Percentiles rank a stretch among this genome's conserved stretches.
These are phyloP conservation scores for Marsdenia floribunda DNA, from an alignment of 257 asterid species.

Conservation along the genomic window DNA sequence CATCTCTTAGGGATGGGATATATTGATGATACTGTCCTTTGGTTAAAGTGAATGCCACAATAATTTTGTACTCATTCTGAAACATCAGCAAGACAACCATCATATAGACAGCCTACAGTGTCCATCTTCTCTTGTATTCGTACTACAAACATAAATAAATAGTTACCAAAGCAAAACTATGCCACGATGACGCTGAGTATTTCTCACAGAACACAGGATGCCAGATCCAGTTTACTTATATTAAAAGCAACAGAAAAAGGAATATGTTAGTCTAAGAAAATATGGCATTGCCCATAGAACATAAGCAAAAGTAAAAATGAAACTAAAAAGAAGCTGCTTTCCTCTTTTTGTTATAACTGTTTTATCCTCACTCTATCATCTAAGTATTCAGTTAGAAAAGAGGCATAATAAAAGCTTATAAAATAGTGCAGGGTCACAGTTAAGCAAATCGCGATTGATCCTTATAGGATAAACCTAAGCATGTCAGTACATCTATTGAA, in stretches of 20 bases:
- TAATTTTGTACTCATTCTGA: neutral
- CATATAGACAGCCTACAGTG: neutral
- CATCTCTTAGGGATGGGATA: constrained; percentile 20
- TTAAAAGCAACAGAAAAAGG: neutral
- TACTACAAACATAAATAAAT: neutral
- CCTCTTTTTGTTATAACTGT: neutral
- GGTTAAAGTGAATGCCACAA: constrained; percentile 6
- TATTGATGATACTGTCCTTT: constrained; percentile 24
- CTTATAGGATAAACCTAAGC: too few species aligned
- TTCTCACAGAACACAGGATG: neutral
- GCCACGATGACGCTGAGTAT: neutral
- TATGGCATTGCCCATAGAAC: neutral
- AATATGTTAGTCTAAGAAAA: neutral
- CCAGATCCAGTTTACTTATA: neutral
- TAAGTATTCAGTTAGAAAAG: neutral
- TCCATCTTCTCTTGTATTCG: neutral
- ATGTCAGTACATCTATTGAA: neutral
- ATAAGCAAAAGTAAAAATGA: neutral
- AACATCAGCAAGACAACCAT: constrained; percentile 19
- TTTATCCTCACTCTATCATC: neutral
- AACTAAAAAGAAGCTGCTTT: neutral
- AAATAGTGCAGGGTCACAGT: neutral
- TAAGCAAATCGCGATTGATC: too few species aligned
- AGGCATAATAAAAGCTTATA: neutral
- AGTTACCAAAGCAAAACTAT: neutral